Evolutionary conservation across 805 yeast genomes (phyloP), one percentile per base, ranked within the genome.

Genomic region (Ogataea glucozyma): DNA sequence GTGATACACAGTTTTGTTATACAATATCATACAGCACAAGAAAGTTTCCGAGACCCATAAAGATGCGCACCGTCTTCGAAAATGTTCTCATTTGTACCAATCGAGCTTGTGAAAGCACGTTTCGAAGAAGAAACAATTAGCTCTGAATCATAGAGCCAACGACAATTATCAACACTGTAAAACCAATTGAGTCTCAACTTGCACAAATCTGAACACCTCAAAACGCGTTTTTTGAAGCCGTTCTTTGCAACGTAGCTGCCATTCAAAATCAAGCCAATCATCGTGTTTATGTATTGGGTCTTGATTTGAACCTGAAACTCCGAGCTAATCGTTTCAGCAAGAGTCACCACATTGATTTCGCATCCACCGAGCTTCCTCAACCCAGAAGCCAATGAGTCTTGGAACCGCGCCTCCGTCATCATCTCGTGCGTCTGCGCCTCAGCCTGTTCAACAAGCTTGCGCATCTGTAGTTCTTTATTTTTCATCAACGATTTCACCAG

Each of bases 241-340:
- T 26, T 23, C 17, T n/a, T 12, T 6, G 2, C 14, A 6, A 30
- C 12, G 13, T 29, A 26, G 16, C 18, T 18, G 14, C 31, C 40
- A 1, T 32, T 42, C 24, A 46, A 27, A 8, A 41, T 32, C 29
- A 40, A 2, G n/a, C 37, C 17, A 4, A 46, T 44, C 20, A 43
- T 12, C 16, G 38, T 9, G 26, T 40, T 38, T 10, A 43, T 21
- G 16, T 44, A 29, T 13, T 31, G 38, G 10, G 22, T 9, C 18
- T 41, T 40, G 18, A 46, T 7, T 6, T n/a, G 20, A 3, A 38
- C 38, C 11, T 23, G 40, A n/a, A 30, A 26, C 20, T 29, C 14
- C 5, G 35, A 26, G 17, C 36, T 34, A 8, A 44, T 27, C 10
- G 36, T 18, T 9, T 18, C 22, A 14, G 19, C 39, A 35, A 44